A percentile compares a stretch with the other conserved stretches of the same genome.
These are phyloP conservation scores for Aurantiochytrium sp. DNA, from an alignment of 108 stramenopile genomes.

Conservation along the genomic window DNA sequence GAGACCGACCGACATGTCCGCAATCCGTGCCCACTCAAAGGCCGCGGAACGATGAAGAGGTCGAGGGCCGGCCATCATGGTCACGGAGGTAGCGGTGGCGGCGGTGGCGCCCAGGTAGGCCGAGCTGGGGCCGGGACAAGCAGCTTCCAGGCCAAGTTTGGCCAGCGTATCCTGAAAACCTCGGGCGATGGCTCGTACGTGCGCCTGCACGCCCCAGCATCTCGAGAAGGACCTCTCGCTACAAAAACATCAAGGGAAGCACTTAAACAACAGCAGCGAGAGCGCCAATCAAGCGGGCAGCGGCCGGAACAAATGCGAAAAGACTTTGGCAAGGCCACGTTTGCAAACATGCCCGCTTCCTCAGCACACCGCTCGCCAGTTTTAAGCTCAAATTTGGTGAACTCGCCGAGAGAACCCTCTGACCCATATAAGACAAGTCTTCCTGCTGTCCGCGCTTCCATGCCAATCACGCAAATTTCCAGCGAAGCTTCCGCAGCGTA, in stretches of 20 bases:
- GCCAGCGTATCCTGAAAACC: neutral
- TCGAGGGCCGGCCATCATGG: too few species aligned
- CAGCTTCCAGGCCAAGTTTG: conserved; percentile 9
- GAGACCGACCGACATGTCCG: too few species aligned
- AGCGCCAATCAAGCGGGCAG: neutral
- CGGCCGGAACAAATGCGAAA: neutral
- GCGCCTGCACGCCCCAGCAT: neutral
- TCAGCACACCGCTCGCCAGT: too few species aligned
- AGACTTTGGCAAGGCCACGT: neutral
- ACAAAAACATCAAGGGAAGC: neutral
- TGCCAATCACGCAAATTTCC: too few species aligned
- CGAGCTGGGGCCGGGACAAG: neutral
- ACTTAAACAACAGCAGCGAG: neutral
- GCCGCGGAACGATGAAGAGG: too few species aligned
- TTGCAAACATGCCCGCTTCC: neutral
- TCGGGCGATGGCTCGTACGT: neutral
- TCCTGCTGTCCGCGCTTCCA: too few species aligned
- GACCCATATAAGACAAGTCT: too few species aligned
- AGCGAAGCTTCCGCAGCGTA: too few species aligned
- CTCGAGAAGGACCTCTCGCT: neutral
- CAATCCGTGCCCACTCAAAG: too few species aligned
- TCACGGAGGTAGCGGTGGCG: too few species aligned
- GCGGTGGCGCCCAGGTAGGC: neutral
- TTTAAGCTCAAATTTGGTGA: too few species aligned
- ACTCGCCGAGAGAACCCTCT: too few species aligned